These are phyloP conservation scores for Phytophthora rubi DNA, from an alignment of 352 stramenopile genomes.

Conservation along the genomic window DNA sequence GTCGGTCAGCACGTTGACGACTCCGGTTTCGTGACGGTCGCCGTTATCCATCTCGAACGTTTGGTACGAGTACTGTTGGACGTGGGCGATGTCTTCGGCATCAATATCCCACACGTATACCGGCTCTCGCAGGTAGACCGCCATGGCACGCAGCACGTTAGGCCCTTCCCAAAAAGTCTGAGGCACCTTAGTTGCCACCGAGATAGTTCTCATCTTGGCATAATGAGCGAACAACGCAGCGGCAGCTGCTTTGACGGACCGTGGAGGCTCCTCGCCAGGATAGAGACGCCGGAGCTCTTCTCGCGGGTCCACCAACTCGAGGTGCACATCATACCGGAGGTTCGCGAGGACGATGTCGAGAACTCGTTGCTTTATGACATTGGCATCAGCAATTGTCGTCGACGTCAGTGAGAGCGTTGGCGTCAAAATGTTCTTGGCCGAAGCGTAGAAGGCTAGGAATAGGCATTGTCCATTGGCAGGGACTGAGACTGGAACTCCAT, in stretches of 20 bases:
- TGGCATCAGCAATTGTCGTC: no score
- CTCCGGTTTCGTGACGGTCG: no score
- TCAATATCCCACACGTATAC: neutral
- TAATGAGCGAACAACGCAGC: neutral
- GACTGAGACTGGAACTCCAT: neutral
- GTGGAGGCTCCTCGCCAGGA: neutral
- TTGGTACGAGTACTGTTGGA: neutral
- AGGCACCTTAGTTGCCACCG: neutral
- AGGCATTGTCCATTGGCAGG: neutral
- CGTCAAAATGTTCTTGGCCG: neutral
- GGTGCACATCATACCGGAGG: neutral
- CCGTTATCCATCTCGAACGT: neutral
- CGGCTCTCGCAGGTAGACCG: neutral
- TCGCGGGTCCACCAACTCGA: neutral
- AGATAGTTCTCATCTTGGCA: neutral
- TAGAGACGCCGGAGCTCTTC: neutral
- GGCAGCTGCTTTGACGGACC: neutral
- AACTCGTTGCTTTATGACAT: neutral
- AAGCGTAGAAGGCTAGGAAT: neutral
- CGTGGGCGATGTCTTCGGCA: neutral
- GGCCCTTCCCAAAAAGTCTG: neutral
- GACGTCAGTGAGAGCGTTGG: no score
- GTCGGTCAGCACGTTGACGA: no score
- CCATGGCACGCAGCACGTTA: neutral
- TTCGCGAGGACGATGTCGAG: conserved; percentile 1